Evolutionary conservation across 345 rosid genomes (phyloP).

Genomic region (rapeseed (Brassica napus)): Da-Ae NC_063452.1:26734001-26734500

Average conservation of each 20-base stretch:
- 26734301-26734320: not conserved
- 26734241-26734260: constrained; percentile 6
- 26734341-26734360: not conserved
- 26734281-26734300: not conserved
- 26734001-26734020: constrained; percentile 32
- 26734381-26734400: not conserved
- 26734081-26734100: constrained; percentile 43
- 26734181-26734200: constrained; percentile 54
- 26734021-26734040: constrained; percentile 42
- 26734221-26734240: constrained; percentile 15
- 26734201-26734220: constrained; percentile 45
- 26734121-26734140: constrained; percentile 47
- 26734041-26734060: constrained; percentile 41
- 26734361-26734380: not conserved
- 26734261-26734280: not conserved
- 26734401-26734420: constrained; percentile 3
- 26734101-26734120: constrained; percentile 30
- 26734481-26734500: constrained; percentile 4
- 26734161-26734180: constrained; percentile 72
- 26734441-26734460: constrained; percentile 8
- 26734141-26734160: constrained; percentile 64
- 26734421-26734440: not conserved
- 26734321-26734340: constrained; percentile 18
- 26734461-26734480: constrained; percentile 11
- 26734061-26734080: constrained; percentile 47